Evolutionary conservation across 495 filamentous ascomycete genomes (phyloP), one percentile per base, ranked within the genome.

Genomic region (Penicillium argentinense): DNA sequence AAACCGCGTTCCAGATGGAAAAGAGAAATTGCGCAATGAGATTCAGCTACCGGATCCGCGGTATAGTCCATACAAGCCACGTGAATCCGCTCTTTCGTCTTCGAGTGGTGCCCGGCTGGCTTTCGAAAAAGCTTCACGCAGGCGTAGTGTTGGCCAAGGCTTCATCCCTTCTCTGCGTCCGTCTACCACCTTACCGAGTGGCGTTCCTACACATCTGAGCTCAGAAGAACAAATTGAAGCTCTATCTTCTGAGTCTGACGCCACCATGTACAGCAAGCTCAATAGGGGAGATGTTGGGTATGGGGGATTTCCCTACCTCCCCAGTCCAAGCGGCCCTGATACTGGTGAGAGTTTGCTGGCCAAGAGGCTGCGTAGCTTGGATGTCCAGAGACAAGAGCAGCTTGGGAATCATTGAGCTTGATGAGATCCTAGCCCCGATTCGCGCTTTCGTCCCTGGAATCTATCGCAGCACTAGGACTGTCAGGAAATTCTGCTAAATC

Each of bases 1-100:
- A 42, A 99, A 99, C 63, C 83, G 93, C 21, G 95, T 97, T 3
- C 93, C 95, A 0, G 93, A 99, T 59, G 93, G 91, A 21, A 97
- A 97, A 61, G 93, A 97, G 69, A 89, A 83, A 45, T 75, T 99
- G 29, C 82, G 86, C 6, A 97, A 95, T 59, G 93, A 99, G 60
- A 87, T 92, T 22, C 87, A 95, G 41, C 73, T 86, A 39, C 91
- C 95, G 0, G 89, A 96, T 46, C 93, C 93, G 32, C 80, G 86
- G 26, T 99, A 88, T 58, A 86, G 82, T 47, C 74, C 84, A 9
- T 99, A 96, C 70, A 96, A 89, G 65, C 79, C 89, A 0, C 68
- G 69, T 25, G 81, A 81, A 18, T 53, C 65, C 19, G 46, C 23
- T 2, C 18, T 54, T 11, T 48, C 54, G 8, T 28, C 43, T 5